Conservation (phyloP, 78 protist species). For the Bodo saltans region DNA sequence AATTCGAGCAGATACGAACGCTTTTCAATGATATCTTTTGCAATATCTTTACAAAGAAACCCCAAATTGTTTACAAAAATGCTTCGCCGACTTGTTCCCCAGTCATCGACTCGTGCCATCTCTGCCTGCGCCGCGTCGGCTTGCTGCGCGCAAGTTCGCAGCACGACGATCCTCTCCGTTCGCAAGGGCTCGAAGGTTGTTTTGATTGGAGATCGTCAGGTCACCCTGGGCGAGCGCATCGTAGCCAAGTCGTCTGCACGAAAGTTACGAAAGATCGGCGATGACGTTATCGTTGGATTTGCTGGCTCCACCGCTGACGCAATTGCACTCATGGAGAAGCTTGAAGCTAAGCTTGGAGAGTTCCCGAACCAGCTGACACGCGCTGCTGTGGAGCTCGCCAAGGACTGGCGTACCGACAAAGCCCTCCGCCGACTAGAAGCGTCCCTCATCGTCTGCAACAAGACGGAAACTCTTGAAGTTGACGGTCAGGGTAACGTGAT, state of each 20-base stretch:
- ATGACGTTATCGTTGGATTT: constrained; percentile 2
- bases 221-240: constrained; percentile 30
- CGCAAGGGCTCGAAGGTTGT: constrained; percentile 42
- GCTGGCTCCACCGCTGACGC: constrained; percentile 74
- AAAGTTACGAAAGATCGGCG: constrained; percentile 18
- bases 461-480: constrained; percentile 42
- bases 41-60: too few relatives aligned
- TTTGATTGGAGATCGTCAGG: constrained; percentile 37
- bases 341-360: constrained; percentile 64
- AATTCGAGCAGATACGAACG: too few relatives aligned
- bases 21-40: too few relatives aligned
- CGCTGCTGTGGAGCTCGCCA: constrained; percentile 71
- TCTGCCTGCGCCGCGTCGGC: too few relatives aligned
- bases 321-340: constrained; percentile 65
- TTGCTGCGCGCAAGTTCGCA: neutral
- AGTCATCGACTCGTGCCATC: too few relatives aligned
- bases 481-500: constrained; percentile 74
- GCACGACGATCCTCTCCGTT: constrained; percentile 43
- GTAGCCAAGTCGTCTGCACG: constrained; percentile 20
- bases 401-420: constrained; percentile 80
- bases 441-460: constrained; percentile 60
- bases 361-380: constrained; percentile 61
- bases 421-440: constrained; percentile 64
- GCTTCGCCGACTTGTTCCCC: too few relatives aligned
- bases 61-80: too few relatives aligned